Percentiles rank a stretch among this genome's conserved stretches.
Evolutionary conservation across 768 basidiomycete genomes (phyloP).

Genomic region (Russula abietina): DNA sequence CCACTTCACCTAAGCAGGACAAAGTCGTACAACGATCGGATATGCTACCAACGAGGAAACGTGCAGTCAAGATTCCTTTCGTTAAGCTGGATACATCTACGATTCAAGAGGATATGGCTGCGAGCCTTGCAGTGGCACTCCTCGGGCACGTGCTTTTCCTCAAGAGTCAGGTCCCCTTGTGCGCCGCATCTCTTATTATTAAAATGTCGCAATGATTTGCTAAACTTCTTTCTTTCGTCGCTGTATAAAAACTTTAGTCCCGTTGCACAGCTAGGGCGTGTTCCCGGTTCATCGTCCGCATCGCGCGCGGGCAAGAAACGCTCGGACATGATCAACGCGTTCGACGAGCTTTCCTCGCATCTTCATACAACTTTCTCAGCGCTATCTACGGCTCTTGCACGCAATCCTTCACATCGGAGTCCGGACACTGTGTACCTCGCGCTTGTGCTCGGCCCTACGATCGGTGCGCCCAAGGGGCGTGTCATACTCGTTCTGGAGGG

Average conservation of each 20-base stretch:
- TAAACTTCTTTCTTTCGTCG: background rate
- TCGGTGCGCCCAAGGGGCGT: slow-evolving; percentile 53
- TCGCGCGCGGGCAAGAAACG: slow-evolving; percentile 52
- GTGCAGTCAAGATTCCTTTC: slow-evolving; percentile 33
- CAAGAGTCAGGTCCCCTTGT: slow-evolving; percentile 78
- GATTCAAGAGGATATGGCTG: slow-evolving; percentile 56
- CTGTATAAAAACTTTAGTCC: slow-evolving; percentile 40
- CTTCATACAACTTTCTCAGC: slow-evolving; percentile 68
- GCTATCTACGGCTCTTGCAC: slow-evolving; percentile 61
- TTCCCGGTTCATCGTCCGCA: slow-evolving; percentile 46
- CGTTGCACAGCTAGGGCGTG: slow-evolving; percentile 53
- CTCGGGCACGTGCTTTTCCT: slow-evolving; percentile 69
- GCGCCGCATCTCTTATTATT: slow-evolving; percentile 30
- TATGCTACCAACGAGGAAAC: background rate
- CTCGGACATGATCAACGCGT: slow-evolving; percentile 54
- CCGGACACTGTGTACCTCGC: slow-evolving; percentile 46
- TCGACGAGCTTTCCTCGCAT: slow-evolving; percentile 69
- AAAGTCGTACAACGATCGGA: background rate
- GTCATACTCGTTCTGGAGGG: slow-evolving; percentile 62
- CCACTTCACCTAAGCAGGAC: slow-evolving; percentile 11
- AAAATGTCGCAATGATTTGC: background rate
- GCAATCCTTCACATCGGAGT: slow-evolving; percentile 15
- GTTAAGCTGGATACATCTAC: slow-evolving; percentile 44
- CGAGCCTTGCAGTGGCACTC: slow-evolving; percentile 54
- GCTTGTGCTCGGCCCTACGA: slow-evolving; percentile 60